Base-by-base conservation (phyloP, 345 rosid genomes). In the Populus nigra region DNA sequence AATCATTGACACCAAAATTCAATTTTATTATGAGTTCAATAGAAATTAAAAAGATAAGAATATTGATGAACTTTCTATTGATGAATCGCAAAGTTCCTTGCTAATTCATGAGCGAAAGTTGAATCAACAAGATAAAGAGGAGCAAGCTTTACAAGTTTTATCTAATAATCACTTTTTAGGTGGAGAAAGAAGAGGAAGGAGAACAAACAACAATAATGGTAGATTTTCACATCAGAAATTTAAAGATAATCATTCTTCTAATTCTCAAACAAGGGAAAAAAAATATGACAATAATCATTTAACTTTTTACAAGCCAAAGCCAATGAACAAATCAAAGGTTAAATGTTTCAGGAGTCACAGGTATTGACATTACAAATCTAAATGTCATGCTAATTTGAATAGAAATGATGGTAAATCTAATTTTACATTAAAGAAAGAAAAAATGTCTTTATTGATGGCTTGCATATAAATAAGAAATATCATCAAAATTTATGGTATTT, bases 351-450 rank as follows among this genome's bases (percentile, higher is more conserved):
- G 4, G 2, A 59, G 67, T 35, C 50, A 59, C 11, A 36, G 8
- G 31, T 57, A 57, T 73, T 67, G 68, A 18, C 76, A 73, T 57
- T 73, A 73, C 3, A 33, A 73, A 35, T 59, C 20, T 6, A 27
- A 27, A 27, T 27, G 27, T 27, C 27, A 27, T 27, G 27, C 27
- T 27, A 27, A 27, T 27, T 27, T 27, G 27, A 27, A 27, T 27
- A 17, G 7, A 61, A 27, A 8, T 3, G 9, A 8, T 18, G 27
- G 25, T 15, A 16, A 33, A 47, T 45, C 23, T 27, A 17, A 47
- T 9, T 71, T 47, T 71, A 8, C 23, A 66, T 0, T 2, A 71
- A 2, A 27, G 0, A 31, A 49, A 50, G n/a, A 29, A 17, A 16
- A 71, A 5, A 1, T 47, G 0, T 47, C 23, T 2, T 36, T 29